Percentiles rank a stretch among this genome's conserved stretches.
phyloP scores from a whole-genome alignment of 345 rosid genomes.

The Pelargonium nanum region DNA sequence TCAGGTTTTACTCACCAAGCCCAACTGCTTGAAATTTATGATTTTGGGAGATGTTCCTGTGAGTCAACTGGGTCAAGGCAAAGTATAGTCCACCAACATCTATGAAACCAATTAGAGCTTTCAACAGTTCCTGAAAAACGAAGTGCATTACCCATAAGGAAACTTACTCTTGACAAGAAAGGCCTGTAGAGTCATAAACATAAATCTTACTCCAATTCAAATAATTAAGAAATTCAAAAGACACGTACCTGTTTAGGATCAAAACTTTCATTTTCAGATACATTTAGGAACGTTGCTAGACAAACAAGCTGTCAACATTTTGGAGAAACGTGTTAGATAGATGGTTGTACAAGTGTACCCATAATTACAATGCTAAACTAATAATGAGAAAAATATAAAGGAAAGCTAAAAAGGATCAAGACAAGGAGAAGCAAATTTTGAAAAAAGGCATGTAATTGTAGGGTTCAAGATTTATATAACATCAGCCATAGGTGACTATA shows the following conservation, averaged over 20 bases:
- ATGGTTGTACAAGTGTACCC: background rate
- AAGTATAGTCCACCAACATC: conserved; percentile 94
- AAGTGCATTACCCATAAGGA: background rate
- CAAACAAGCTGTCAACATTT: conserved; percentile 68
- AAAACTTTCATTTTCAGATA: conserved; percentile 73
- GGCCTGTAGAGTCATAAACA: too few species aligned
- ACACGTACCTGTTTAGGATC: conserved; percentile 77
- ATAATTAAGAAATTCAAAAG: too few species aligned
- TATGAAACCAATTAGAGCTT: conserved; percentile 85
- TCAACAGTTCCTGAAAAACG: conserved; percentile 64
- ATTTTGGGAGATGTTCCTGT: conserved; percentile 90
- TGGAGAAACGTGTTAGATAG: background rate
- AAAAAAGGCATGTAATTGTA: background rate
- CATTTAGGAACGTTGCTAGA: conserved; percentile 87
- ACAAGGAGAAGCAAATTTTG: background rate
- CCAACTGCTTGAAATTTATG: conserved; percentile 98
- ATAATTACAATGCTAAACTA: too few species aligned
- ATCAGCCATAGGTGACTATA: background rate
- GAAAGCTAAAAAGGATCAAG: background rate
- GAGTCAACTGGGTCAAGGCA: conserved; percentile 88
- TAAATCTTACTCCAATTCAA: too few species aligned
- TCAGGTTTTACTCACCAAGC: conserved; percentile 43
- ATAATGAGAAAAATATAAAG: background rate
- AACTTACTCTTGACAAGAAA: background rate
- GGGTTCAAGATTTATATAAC: background rate